Evolutionary conservation across 164 flowering plant genomes (phyloP), one percentile per base, ranked within the genome.

Genomic region (Vitis cinerea): DNA sequence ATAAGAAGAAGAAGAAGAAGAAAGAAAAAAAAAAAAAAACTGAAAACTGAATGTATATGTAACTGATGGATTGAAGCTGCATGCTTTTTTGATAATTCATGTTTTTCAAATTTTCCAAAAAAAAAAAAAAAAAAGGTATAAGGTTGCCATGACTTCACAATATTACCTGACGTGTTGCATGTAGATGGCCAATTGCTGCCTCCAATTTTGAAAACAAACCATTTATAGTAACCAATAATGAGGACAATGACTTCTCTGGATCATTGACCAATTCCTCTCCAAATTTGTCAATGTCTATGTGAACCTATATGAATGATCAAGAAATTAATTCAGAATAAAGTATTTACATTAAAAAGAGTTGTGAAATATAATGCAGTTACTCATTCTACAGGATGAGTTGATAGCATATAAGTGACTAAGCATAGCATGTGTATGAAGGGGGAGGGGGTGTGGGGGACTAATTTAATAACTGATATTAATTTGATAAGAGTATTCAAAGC

Each of bases 131-230:
- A 37, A 37, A 3, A 37, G 7, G 44, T 37, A 37, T 37, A 37
- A 37, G 27, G 4, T 37, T 37, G 44, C 13, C 57, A 44, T 13
- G 5, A 11, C 3, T 53, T 56, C 30, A 47, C 10, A 27, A 27
- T 44, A 49, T 31, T 72, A 89, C 97, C 89, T 85, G 83, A 64
- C 54, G 72, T 16, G 49, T 60, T 72, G 81, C 81, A 76, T 83
- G 79, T 6, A 84, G 70, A 68, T 84, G 79, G 48, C 83, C 76
- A 69, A 88, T 79, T 50, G 92, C 80, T 62, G 83, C 82, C 79
- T 91, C 98, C 72, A 95, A 74, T 56, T 83, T 81, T 66, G 81
- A 80, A 77, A 95, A 90, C 54, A 92, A 75, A 61, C 69, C 83
- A 82, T 87, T 83, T 9, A 95, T 77, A 56, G 81, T 72, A 61